Percentiles rank a stretch among this genome's conserved stretches.
These are phyloP conservation scores for Amyloporia xantha DNA, from an alignment of 768 basidiomycete genomes.

Conservation along the genomic window DNA sequence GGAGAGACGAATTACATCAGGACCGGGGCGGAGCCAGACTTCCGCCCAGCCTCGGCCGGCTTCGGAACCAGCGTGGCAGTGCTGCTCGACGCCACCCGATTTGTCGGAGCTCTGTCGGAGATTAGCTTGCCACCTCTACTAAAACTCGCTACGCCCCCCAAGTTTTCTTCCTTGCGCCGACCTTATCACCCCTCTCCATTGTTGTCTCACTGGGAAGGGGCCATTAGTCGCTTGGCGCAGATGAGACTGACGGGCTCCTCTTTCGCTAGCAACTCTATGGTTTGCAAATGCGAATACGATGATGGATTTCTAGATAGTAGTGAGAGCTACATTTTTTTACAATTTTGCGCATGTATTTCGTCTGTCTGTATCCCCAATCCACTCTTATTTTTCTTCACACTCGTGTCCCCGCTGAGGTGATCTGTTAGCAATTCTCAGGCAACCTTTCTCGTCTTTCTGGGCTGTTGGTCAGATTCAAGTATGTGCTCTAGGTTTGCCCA, in stretches of 20 bases:
- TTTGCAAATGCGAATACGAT: conserved; percentile 22
- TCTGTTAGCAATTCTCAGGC: too few species aligned
- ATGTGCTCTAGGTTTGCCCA: too few species aligned
- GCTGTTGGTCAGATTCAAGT: too few species aligned
- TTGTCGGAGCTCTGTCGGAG: background rate
- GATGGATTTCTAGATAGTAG: conserved; percentile 35
- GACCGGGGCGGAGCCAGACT: background rate
- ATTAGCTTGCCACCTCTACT: background rate
- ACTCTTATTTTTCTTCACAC: too few species aligned
- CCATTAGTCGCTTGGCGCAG: conserved; percentile 24
- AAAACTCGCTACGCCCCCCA: background rate
- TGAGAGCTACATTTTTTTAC: conserved; percentile 24
- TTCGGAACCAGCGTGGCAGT: too few species aligned
- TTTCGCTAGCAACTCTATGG: conserved; percentile 34
- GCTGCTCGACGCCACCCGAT: background rate
- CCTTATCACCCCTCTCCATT: conserved; percentile 29
- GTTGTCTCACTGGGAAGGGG: conserved; percentile 20
- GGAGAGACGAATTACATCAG: background rate
- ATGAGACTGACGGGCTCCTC: conserved; percentile 22
- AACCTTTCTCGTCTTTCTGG: too few species aligned
- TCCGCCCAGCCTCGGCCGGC: too few species aligned
- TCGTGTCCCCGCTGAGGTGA: too few species aligned
- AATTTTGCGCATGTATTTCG: too few species aligned
- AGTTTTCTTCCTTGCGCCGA: conserved; percentile 15
- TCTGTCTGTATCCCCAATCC: too few species aligned